A percentile compares a stretch with the other conserved stretches of the same genome.
These are phyloP conservation scores for Acephala macrosclerotiorum DNA, from an alignment of 2,329 filamentous ascomycete genomes.

Conservation along the genomic window DNA sequence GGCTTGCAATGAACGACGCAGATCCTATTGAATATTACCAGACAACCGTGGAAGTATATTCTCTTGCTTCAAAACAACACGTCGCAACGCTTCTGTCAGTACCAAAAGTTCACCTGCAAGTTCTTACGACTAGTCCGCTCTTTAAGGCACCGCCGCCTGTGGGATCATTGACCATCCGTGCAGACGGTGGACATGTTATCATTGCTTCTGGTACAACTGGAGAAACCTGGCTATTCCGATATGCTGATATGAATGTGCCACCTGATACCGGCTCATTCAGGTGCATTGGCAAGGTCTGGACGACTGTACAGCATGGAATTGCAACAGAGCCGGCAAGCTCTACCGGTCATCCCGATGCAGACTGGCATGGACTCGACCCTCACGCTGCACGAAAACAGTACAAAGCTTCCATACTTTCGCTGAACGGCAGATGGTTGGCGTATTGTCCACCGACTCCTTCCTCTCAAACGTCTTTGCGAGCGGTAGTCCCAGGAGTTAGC, in stretches of 20 bases:
- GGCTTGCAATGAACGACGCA: slow-evolving; percentile 45
- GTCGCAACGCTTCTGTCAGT: slow-evolving; percentile 78
- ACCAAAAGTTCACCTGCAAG: slow-evolving; percentile 65
- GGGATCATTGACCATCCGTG: slow-evolving; percentile 77
- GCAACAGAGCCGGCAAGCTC: slow-evolving; percentile 46
- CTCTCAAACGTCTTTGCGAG: slow-evolving; percentile 73
- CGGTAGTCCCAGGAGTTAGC: slow-evolving; percentile 63
- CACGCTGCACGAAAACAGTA: slow-evolving; percentile 45
- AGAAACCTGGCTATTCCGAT: slow-evolving; percentile 81
- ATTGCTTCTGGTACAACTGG: slow-evolving; percentile 84
- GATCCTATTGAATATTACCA: slow-evolving; percentile 71
- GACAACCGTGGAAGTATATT: slow-evolving; percentile 89
- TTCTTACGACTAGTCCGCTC: slow-evolving; percentile 64
- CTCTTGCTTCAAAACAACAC: slow-evolving; percentile 75
- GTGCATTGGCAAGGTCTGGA: slow-evolving; percentile 93
- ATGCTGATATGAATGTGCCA: slow-evolving; percentile 51
- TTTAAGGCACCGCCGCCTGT: slow-evolving; percentile 74
- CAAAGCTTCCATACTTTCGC: slow-evolving; percentile 71
- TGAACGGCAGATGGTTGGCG: slow-evolving; percentile 79
- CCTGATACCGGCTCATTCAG: slow-evolving; percentile 34
- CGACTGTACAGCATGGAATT: slow-evolving; percentile 72
- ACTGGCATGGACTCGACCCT: slow-evolving; percentile 50
- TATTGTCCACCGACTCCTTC: slow-evolving; percentile 77
- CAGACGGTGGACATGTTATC: slow-evolving; percentile 74
- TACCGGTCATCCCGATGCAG: slow-evolving; percentile 36